A percentile compares a stretch with the other conserved stretches of the same genome.
These are phyloP conservation scores for Aegilops tauschii DNA, from an alignment of 176 grass and related monocot species.

Conservation along the genomic window DNA sequence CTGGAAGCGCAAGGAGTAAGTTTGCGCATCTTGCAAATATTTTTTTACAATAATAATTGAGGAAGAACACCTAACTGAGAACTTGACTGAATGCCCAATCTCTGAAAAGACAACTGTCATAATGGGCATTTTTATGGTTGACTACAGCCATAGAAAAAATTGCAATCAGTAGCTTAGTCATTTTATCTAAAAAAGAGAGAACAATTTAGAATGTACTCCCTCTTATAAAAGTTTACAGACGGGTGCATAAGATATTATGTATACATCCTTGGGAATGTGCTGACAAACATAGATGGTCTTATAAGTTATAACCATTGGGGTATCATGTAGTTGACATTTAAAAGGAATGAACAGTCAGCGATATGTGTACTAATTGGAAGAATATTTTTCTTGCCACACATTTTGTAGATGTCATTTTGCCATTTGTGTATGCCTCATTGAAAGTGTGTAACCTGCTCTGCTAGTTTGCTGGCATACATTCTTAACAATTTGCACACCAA, in stretches of 20 bases:
- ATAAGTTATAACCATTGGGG: not conserved
- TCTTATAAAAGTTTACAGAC: no score
- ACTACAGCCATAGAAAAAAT: not conserved
- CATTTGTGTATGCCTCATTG: slow-evolving; percentile 5
- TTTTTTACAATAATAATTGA: slow-evolving; percentile 12
- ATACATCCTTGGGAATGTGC: not conserved
- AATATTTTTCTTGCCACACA: not conserved
- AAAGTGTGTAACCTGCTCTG: slow-evolving; percentile 12
- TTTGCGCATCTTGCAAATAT: slow-evolving; percentile 6
- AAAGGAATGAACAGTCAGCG: not conserved
- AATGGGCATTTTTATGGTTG: not conserved
- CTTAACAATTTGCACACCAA: slow-evolving; percentile 12
- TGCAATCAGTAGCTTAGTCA: slow-evolving; percentile 15
- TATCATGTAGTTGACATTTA: not conserved
- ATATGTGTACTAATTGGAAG: not conserved
- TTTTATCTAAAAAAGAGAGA: not conserved
- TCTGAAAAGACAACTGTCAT: not conserved
- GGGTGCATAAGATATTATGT: not conserved
- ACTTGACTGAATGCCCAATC: not conserved
- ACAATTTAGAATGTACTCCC: not conserved
- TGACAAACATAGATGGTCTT: not conserved
- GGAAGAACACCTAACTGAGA: not conserved
- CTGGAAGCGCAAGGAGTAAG: slow-evolving; percentile 90
- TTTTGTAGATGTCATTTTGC: not conserved
- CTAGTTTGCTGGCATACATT: not conserved